These are phyloP conservation scores for Hygrophila difformis DNA, from an alignment of 257 asterid species.

Conservation along the genomic window DNA sequence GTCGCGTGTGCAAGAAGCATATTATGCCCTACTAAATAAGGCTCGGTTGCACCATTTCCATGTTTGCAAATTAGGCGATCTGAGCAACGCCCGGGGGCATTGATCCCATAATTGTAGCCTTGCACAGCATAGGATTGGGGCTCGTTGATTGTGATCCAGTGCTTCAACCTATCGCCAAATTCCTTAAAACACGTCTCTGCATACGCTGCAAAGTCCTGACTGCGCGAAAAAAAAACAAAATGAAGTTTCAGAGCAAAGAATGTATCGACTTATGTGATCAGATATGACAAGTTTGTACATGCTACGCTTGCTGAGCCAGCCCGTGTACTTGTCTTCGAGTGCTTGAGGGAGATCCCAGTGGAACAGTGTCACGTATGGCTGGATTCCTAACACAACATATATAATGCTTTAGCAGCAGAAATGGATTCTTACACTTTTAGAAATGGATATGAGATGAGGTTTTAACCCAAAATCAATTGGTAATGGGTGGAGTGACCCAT, in stretches of 20 bases:
- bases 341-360: slow-evolving; percentile 40
- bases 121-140: slow-evolving; percentile 53
- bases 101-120: slow-evolving; percentile 66
- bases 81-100: slow-evolving; percentile 73
- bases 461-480: too few relatives aligned
- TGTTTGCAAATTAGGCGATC: slow-evolving; percentile 38
- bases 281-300: too few relatives aligned
- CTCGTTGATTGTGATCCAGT: slow-evolving; percentile 26
- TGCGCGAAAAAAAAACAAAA: too few relatives aligned
- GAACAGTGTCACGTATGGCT: slow-evolving; percentile 27
- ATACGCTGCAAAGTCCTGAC: slow-evolving; percentile 15
- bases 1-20: slow-evolving; percentile 55
- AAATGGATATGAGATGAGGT: too few relatives aligned
- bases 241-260: neutral
- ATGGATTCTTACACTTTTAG: too few relatives aligned
- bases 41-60: slow-evolving; percentile 78
- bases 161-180: slow-evolving; percentile 26
- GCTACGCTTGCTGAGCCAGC: slow-evolving; percentile 22
- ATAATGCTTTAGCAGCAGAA: too few relatives aligned
- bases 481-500: too few relatives aligned
- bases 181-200: slow-evolving; percentile 21
- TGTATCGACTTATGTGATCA: too few relatives aligned
- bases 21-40: slow-evolving; percentile 64
- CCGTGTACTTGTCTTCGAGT: slow-evolving; percentile 28
- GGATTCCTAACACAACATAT: too few relatives aligned